phyloP scores from a whole-genome alignment of 345 rosid genomes.

The Trapa bicornis region DNA sequence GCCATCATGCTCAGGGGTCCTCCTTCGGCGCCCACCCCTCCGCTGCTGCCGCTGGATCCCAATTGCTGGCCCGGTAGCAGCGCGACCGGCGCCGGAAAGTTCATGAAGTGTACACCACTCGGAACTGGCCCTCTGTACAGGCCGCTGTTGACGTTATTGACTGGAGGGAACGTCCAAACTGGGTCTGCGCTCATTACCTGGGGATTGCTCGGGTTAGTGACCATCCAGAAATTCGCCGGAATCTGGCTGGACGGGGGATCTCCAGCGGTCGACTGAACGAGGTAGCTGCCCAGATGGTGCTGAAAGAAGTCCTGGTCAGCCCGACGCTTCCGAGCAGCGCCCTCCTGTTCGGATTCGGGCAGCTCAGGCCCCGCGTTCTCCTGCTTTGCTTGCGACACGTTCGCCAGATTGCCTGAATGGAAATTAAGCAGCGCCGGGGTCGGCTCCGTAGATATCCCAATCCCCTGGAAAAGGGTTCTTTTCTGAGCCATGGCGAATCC shows the following conservation, averaged over 20 bases:
- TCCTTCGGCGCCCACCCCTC: conserved; percentile 24
- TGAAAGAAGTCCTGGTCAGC: conserved; percentile 41
- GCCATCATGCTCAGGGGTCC: conserved; percentile 61
- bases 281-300: conserved; percentile 54
- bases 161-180: conserved; percentile 75
- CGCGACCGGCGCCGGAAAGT: conserved; percentile 78
- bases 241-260: conserved; percentile 49
- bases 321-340: conserved; percentile 44
- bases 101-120: conserved; percentile 90
- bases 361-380: conserved; percentile 40
- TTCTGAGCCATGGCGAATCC: conserved; percentile 39
- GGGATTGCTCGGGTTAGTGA: conserved; percentile 46
- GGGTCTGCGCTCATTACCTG: conserved; percentile 69
- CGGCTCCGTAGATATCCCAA: conserved; percentile 29
- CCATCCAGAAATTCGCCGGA: conserved; percentile 92
- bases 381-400: conserved; percentile 50
- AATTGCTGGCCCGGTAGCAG: conserved; percentile 66
- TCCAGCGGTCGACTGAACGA: conserved; percentile 55
- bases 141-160: conserved; percentile 48
- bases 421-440: conserved; percentile 59
- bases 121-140: conserved; percentile 65
- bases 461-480: conserved; percentile 44
- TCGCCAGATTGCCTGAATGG: conserved; percentile 41
- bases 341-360: conserved; percentile 36
- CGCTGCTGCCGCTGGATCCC: conserved; percentile 34